These are phyloP conservation scores for Mycena citricolor DNA, from an alignment of 1,284 basidiomycete species.

Conservation along the genomic window DNA sequence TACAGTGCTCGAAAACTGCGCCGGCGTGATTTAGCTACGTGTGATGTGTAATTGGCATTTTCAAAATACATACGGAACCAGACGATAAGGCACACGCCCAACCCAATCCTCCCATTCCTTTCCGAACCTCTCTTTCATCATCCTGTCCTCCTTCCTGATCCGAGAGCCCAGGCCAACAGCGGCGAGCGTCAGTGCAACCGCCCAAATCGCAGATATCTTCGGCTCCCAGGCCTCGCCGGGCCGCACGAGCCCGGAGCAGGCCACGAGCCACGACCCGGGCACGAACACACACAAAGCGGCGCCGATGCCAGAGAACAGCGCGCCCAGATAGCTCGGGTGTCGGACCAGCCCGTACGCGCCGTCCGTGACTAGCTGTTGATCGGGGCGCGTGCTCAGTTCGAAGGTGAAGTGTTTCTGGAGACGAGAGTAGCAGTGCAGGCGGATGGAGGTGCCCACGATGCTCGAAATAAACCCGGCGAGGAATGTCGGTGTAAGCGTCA, in stretches of 20 bases:
- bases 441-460: conserved; percentile 18
- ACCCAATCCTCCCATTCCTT: conserved; percentile 25
- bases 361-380: conserved; percentile 21
- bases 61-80: conserved; percentile 19
- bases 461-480: conserved; percentile 18
- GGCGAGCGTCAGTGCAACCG: background rate
- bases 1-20: too few species aligned
- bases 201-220: conserved; percentile 3
- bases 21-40: too few species aligned
- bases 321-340: conserved; percentile 31
- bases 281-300: conserved; percentile 8
- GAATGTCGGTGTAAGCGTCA: conserved; percentile 16
- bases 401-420: conserved; percentile 25
- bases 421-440: conserved; percentile 22
- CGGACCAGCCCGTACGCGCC: conserved; percentile 22
- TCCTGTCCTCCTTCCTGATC: conserved; percentile 23
- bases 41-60: too few species aligned
- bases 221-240: background rate
- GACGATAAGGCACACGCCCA: conserved; percentile 11
- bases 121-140: conserved; percentile 20
- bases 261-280: conserved; percentile 20
- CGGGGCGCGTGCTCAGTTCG: conserved; percentile 21
- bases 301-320: conserved; percentile 17
- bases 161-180: conserved; percentile 4
- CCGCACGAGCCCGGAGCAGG: conserved; percentile 12